These are phyloP conservation scores for Phanerochaete carnosa DNA, from an alignment of 768 basidiomycete genomes.

Conservation along the genomic window DNA sequence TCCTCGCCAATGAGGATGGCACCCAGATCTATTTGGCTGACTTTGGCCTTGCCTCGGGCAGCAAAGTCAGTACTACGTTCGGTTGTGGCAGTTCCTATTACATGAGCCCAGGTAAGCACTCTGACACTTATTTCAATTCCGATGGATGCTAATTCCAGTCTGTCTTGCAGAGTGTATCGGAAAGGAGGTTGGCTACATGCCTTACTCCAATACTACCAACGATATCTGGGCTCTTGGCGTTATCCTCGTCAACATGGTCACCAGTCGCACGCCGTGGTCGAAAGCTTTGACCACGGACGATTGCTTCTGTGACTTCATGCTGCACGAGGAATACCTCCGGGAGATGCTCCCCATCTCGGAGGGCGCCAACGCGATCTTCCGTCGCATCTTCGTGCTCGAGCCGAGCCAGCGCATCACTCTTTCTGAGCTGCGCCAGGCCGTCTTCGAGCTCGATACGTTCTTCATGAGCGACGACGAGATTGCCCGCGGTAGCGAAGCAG, in stretches of 20 bases:
- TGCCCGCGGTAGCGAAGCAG: background rate
- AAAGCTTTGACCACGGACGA: slow-evolving; percentile 64
- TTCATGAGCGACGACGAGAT: slow-evolving; percentile 19
- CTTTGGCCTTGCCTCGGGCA: slow-evolving; percentile 31
- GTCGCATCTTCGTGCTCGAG: slow-evolving; percentile 35
- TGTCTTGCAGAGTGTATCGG: slow-evolving; percentile 51
- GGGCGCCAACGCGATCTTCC: slow-evolving; percentile 62
- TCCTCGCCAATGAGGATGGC: slow-evolving; percentile 53
- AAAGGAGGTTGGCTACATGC: slow-evolving; percentile 37
- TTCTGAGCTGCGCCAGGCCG: slow-evolving; percentile 15
- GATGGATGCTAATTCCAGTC: slow-evolving; percentile 7
- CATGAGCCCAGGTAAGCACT: slow-evolving; percentile 63
- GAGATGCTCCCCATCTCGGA: slow-evolving; percentile 71
- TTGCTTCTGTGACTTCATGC: slow-evolving; percentile 61
- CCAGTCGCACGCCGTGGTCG: slow-evolving; percentile 76
- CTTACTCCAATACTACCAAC: slow-evolving; percentile 58
- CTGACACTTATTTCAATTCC: background rate
- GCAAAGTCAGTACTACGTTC: slow-evolving; percentile 14
- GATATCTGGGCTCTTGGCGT: slow-evolving; percentile 78
- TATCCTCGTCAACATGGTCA: slow-evolving; percentile 80
- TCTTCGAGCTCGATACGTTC: slow-evolving; percentile 25
- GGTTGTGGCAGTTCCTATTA: slow-evolving; percentile 39
- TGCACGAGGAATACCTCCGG: slow-evolving; percentile 60
- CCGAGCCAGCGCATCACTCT: slow-evolving; percentile 18
- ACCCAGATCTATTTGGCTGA: slow-evolving; percentile 42